phyloP scores from a whole-genome alignment of 2,329 filamentous ascomycete species.

The Aureobasidium melanogenum region DNA sequence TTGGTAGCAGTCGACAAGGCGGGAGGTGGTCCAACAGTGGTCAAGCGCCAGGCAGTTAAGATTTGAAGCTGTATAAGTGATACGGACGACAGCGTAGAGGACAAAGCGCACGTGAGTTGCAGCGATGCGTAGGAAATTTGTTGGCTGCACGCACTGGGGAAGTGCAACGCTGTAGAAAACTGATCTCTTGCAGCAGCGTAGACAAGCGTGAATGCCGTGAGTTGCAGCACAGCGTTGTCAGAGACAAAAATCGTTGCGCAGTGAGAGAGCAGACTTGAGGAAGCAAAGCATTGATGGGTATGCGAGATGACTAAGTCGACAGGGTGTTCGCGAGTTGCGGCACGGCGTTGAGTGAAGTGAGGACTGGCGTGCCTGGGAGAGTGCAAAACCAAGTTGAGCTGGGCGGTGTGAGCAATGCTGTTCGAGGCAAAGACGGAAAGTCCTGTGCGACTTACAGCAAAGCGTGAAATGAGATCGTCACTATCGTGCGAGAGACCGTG shows the following conservation, averaged over 20 bases:
- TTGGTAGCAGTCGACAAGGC: background rate
- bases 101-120: background rate
- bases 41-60: background rate
- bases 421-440: background rate
- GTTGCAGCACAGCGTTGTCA: too few relatives aligned
- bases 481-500: too few relatives aligned
- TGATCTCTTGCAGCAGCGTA: too few relatives aligned
- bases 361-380: background rate
- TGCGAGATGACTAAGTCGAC: background rate
- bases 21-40: background rate
- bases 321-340: background rate
- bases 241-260: too few relatives aligned
- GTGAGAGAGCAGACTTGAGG: background rate
- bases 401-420: background rate
- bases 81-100: background rate
- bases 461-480: too few relatives aligned
- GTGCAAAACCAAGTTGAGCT: background rate
- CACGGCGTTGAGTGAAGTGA: background rate
- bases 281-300: background rate
- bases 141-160: too few relatives aligned
- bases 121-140: background rate
- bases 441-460: too few relatives aligned
- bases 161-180: too few relatives aligned
- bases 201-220: too few relatives aligned
- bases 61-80: background rate